A percentile compares a stretch with the other conserved stretches of the same genome.
phyloP scores from a whole-genome alignment of 768 basidiomycete genomes.

The Boletus tylopilopsis region DNA sequence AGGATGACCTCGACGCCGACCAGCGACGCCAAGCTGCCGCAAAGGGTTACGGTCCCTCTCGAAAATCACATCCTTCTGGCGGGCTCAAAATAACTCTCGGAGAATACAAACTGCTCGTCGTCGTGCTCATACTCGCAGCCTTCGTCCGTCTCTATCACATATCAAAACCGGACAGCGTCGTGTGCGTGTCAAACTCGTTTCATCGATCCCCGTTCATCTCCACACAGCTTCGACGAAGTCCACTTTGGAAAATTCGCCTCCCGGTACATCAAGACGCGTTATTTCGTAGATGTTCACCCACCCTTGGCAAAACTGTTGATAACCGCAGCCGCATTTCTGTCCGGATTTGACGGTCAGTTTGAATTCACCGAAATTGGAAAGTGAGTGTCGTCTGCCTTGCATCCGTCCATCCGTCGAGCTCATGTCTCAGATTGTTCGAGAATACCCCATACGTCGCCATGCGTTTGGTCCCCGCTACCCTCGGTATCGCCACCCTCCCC shows the following conservation, averaged over 20 bases:
- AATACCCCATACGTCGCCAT: conserved; percentile 94
- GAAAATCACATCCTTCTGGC: conserved; percentile 47
- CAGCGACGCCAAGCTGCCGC: conserved; percentile 64
- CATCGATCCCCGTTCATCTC: not conserved
- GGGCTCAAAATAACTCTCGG: conserved; percentile 62
- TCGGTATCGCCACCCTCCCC: conserved; percentile 89
- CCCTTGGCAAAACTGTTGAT: conserved; percentile 95
- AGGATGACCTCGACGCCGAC: conserved; percentile 73
- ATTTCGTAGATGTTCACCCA: conserved; percentile 95
- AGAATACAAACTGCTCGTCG: conserved; percentile 72
- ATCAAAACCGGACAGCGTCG: conserved; percentile 85
- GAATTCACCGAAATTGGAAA: conserved; percentile 98
- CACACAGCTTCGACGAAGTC: conserved; percentile 98
- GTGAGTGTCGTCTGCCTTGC: conserved; percentile 55
- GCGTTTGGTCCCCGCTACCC: conserved; percentile 89
- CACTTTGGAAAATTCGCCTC: conserved; percentile 97
- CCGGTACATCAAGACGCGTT: conserved; percentile 89
- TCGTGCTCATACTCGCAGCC: conserved; percentile 64
- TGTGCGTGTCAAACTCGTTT: conserved; percentile 51
- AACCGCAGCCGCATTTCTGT: conserved; percentile 83
- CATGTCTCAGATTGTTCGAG: conserved; percentile 63
- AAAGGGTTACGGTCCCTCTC: conserved; percentile 55
- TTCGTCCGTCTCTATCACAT: conserved; percentile 86
- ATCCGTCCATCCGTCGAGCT: not conserved
- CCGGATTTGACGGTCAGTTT: conserved; percentile 88